A percentile compares a stretch with the other conserved stretches of the same genome.
Conservation (phyloP, 2,329 filamentous ascomycete genomes). For the Fusarium siculi region DNA sequence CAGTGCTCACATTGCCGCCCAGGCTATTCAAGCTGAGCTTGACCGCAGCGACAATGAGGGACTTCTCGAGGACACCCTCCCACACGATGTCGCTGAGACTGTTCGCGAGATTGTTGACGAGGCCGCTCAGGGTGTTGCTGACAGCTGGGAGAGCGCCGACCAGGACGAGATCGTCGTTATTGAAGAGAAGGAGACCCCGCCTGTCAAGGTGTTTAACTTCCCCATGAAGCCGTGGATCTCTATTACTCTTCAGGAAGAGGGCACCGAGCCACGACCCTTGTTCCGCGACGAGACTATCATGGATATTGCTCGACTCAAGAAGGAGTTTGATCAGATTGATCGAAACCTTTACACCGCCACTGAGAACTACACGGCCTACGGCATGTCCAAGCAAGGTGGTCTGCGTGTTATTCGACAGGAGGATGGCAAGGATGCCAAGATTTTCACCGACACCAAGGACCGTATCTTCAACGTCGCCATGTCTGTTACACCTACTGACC, state of each 20-base stretch:
- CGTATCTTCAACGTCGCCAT: slow-evolving; percentile 94
- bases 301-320: slow-evolving; percentile 94
- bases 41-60: slow-evolving; percentile 64
- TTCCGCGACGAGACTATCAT: slow-evolving; percentile 86
- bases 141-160: slow-evolving; percentile 91
- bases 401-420: slow-evolving; percentile 94
- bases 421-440: slow-evolving; percentile 88
- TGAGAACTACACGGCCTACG: slow-evolving; percentile 91
- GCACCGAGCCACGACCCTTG: slow-evolving; percentile 65
- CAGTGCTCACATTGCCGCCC: slow-evolving; percentile 57
- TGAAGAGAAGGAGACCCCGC: slow-evolving; percentile 72
- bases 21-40: slow-evolving; percentile 63
- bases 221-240: slow-evolving; percentile 97
- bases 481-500: slow-evolving; percentile 72
- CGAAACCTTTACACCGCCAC: slow-evolving; percentile 91
- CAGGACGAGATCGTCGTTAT: slow-evolving; percentile 72
- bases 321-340: slow-evolving; percentile 97
- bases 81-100: slow-evolving; percentile 53
- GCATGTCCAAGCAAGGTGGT: slow-evolving; percentile 91
- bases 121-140: slow-evolving; percentile 70
- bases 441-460: slow-evolving; percentile 91
- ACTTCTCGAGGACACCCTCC: slow-evolving; percentile 61
- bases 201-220: slow-evolving; percentile 90
- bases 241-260: slow-evolving; percentile 75
- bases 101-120: slow-evolving; percentile 55